Base-by-base conservation (phyloP, 2,329 filamentous ascomycete genomes). In the Atkinsonella hypoxylon region DNA sequence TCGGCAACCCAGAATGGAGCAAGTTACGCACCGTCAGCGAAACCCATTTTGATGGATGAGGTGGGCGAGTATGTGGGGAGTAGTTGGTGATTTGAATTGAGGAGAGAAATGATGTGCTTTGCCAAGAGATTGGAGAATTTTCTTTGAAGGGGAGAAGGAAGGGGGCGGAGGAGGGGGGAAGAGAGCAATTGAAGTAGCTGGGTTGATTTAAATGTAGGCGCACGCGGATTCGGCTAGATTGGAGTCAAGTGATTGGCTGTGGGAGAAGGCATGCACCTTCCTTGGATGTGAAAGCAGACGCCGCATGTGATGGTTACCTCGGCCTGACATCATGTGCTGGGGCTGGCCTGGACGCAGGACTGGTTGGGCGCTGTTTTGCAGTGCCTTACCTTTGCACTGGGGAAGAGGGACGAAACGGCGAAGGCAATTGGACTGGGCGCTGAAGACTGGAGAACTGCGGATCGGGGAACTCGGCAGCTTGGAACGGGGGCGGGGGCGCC, bases 11-110 rank as follows among this genome's bases (percentile, higher is more conserved):
- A 8, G 26, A 26, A 26, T 8, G 26, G 26, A 26, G 26, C 26
- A 26, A 26, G 47, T 8, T 15, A 49, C 50, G 50, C 31, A 87
- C 85, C 78, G 72, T 84, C 82, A 70, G 83, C 83, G 71, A 89
- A 76, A 77, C 81, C 75, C 85, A 89, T 89, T 60, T 58, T 76
- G 36, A 31, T 49, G 30, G 43, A 26, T 18, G 48, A 4, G 39
- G 30, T 8, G 3, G 8, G 15, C 17, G 31, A 34, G 2, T 42
- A 7, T 17, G 40, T 42, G 40, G 17, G n/a, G 12, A 22, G 40
- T 36, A 36, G 34, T 12, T 32, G 34, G 11, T 36, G 7, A 36
- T n/a, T n/a, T n/a, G n/a, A n/a, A n/a, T 26, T 8, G 26, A 26
- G 26, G 26, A 7, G 7, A 7, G 26, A 26, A 26, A 26, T 7